Percentiles rank a stretch among this genome's conserved stretches.
These are phyloP conservation scores for Carex pumila DNA, from an alignment of 176 grass and related monocot genomes.

Conservation along the genomic window DNA sequence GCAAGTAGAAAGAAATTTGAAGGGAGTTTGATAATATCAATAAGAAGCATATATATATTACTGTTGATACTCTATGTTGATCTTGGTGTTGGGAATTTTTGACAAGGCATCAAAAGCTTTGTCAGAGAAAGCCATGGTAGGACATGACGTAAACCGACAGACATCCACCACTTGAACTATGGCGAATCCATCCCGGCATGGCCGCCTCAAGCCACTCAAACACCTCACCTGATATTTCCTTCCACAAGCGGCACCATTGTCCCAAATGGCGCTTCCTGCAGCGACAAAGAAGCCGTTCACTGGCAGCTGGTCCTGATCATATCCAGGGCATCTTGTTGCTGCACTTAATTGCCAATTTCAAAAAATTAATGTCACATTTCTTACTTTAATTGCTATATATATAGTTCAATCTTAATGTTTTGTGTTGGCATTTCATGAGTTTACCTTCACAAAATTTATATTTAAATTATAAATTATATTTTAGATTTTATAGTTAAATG, in stretches of 20 bases:
- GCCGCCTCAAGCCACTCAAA: constrained; percentile 30
- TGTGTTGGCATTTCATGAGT: no score
- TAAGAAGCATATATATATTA: not conserved
- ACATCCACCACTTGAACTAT: constrained; percentile 35
- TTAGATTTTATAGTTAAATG: no score
- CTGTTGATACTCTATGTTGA: constrained; percentile 36
- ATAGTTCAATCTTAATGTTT: not conserved
- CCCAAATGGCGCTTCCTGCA: constrained; percentile 26
- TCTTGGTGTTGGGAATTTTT: constrained; percentile 27
- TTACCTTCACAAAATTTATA: no score
- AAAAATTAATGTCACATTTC: not conserved
- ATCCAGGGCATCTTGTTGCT: constrained; percentile 33
- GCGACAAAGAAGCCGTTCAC: constrained; percentile 31
- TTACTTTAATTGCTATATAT: not conserved
- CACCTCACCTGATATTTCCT: constrained; percentile 34
- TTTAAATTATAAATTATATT: no score
- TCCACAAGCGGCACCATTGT: constrained; percentile 39
- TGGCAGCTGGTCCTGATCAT: constrained; percentile 25
- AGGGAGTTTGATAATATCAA: not conserved
- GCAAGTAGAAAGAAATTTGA: not conserved
- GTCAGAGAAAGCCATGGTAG: constrained; percentile 32
- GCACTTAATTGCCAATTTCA: not conserved
- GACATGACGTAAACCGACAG: constrained; percentile 5
- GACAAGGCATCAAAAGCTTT: constrained; percentile 31
- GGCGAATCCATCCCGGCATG: constrained; percentile 27